Evolutionary conservation across 140 eudicot genomes (phyloP).

Genomic region (Oenanthe javanica): DNA sequence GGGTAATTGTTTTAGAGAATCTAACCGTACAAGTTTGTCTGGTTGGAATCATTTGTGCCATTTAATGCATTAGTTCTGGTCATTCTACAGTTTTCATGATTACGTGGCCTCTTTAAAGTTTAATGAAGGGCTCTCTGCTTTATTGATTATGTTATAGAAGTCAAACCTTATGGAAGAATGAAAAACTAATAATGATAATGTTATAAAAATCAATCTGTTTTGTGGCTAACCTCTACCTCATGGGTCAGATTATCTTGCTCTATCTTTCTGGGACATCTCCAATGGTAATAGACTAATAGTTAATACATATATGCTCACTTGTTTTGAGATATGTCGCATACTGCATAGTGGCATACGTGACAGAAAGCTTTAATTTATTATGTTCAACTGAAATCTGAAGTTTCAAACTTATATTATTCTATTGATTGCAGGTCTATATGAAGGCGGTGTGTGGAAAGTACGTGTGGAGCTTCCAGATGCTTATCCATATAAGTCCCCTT

Average conservation of each 20-base stretch:
- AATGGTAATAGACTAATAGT: no score
- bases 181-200: neutral
- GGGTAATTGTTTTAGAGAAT: neutral
- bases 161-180: neutral
- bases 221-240: neutral
- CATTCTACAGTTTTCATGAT: neutral
- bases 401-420: neutral
- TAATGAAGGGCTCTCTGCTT: neutral
- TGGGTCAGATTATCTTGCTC: neutral
- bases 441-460: constrained; percentile 82
- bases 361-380: neutral
- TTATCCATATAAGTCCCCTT: constrained; percentile 72
- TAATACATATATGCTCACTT: neutral
- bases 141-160: neutral
- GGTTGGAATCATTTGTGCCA: neutral
- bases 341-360: neutral
- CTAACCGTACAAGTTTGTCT: neutral
- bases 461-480: constrained; percentile 69
- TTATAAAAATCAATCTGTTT: neutral
- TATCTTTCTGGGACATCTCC: neutral
- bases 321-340: neutral
- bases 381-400: neutral
- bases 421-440: constrained; percentile 43
- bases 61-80: neutral
- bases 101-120: neutral